Conservation (phyloP, 495 filamentous ascomycete genomes). For the Penicillium cataractarum region DNA sequence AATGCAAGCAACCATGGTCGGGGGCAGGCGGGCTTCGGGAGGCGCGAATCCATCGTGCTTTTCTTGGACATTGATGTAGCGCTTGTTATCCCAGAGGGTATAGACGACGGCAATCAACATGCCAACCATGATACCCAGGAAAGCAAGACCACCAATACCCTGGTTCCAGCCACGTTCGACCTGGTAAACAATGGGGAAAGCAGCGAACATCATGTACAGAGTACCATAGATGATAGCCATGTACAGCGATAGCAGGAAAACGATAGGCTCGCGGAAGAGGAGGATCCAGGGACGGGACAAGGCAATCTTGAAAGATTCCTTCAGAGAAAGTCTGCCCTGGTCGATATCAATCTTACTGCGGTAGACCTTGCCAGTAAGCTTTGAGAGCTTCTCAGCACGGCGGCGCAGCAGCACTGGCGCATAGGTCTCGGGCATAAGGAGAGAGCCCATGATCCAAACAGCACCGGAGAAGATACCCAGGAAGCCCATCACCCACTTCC, state of each 20-base stretch:
- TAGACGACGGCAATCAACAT: constrained; percentile 68
- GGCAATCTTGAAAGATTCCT: constrained; percentile 46
- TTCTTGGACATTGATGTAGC: constrained; percentile 43
- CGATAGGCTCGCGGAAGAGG: constrained; percentile 59
- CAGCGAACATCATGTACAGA: constrained; percentile 84
- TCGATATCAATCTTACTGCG: constrained; percentile 50
- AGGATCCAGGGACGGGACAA: constrained; percentile 55
- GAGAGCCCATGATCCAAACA: constrained; percentile 57
- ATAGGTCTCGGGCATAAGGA: constrained; percentile 65
- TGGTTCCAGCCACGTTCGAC: constrained; percentile 73
- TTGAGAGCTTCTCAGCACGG: constrained; percentile 55
- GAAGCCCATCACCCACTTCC: constrained; percentile 70
- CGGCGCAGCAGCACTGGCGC: constrained; percentile 59
- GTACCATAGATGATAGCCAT: constrained; percentile 77
- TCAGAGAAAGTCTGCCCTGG: constrained; percentile 42
- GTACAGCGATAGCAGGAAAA: constrained; percentile 68
- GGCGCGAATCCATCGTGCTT: constrained; percentile 46
- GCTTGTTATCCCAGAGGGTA: constrained; percentile 53
- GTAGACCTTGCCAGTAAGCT: constrained; percentile 61
- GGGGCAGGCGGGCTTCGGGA: constrained; percentile 54
- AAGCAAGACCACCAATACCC: constrained; percentile 74
- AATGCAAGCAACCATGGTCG: constrained; percentile 45
- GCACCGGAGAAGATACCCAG: constrained; percentile 53
- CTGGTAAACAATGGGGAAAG: constrained; percentile 78
- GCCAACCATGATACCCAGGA: constrained; percentile 80